Evolutionary conservation across 345 rosid species (phyloP), one percentile per base, ranked within the genome.

Genomic region (Aegle marmelos): DNA sequence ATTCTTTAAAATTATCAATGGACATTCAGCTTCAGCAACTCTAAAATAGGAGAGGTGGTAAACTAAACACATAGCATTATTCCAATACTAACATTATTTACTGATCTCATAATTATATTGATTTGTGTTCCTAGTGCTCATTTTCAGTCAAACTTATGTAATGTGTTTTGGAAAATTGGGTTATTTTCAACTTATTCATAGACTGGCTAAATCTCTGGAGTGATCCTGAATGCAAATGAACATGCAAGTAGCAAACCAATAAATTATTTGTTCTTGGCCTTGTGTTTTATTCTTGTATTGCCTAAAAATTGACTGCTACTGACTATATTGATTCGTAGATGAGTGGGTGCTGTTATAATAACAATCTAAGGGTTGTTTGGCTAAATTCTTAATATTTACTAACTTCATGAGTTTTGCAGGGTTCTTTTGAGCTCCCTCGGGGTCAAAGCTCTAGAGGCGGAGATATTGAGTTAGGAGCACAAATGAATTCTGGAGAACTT

Each of bases 351-450:
- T 5, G 39, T 39, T 41, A 75, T 30, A 31, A 53, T 64, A 22
- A 22, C 56, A n/a, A 66, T 33, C 66, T 53, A 31, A 66, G 48
- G 65, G 33, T 37, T 39, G 22, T 69, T 63, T 65, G 57, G 13
- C 36, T 11, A 78, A 60, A 34, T 58, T 36, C 36, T 24, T 83
- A 50, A 30, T 48, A 37, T 58, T 60, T 37, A 60, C 24, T 77
- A 31, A 31, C 30, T 78, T 79, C 27, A 27, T 81, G 75, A 73
- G 36, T 76, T 48, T 77, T 82, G 82, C 89, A 96, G 99, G 93
- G 90, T 0, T 96, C 99, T 10, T 87, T 84, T 74, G 98, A 92
- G 89, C 79, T 91, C 87, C 89, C 93, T 69, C 88, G 93, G 69
- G 91, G 83, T 82, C 91, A 90, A 77, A 78, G 83, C 73, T 83